Evolutionary conservation across 345 rosid species (phyloP), one percentile per base, ranked within the genome.

Genomic region (Eucalyptus erythrocorys): DNA sequence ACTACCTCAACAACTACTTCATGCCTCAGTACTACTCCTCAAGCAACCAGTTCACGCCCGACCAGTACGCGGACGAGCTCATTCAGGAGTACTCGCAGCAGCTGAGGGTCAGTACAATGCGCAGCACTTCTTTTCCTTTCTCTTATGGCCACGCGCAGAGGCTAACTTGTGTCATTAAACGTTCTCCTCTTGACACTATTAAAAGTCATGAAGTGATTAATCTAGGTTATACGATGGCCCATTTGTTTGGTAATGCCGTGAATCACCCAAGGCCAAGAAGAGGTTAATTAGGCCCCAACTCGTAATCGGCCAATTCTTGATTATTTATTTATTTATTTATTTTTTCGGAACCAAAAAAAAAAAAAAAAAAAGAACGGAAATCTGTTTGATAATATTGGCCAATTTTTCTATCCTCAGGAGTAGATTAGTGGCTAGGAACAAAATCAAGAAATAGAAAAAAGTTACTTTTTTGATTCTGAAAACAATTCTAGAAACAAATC

Each of bases 1-100:
- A 98, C 82, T 98, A 98, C 90, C 97, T 98, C 40, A 98, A 96
- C 89, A 98, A 98, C 90, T 98, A 98, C 89, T 97, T 98, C 93
- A 94, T 95, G 97, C 99, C 99, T 16, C 88, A 88, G 14, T 89
- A 85, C 87, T 97, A 96, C 93, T 48, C 95, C 24, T 89, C 94
- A 32, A 55, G 94, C 88, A 90, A 92, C 34, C 96, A 91, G 86
- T 97, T 84, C 87, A 94, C 92, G 4, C 94, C 98, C 0, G 95
- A 94, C 7, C 92, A 93, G 87, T 96, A 90, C 22, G 97, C 99
- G 10, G 90, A 93, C 47, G 91, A 87, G 89, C 99, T 97, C 80
- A 93, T 94, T 90, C 90, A 81, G 57, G 91, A 94, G 16, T 97
- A 97, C 87, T 87, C 91, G 3, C 84, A 91, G 14, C 98, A 97